Evolutionary conservation across 2,329 filamentous ascomycete species (phyloP), one percentile per base, ranked within the genome.

Genomic region (Ophiobolus disseminans): DNA sequence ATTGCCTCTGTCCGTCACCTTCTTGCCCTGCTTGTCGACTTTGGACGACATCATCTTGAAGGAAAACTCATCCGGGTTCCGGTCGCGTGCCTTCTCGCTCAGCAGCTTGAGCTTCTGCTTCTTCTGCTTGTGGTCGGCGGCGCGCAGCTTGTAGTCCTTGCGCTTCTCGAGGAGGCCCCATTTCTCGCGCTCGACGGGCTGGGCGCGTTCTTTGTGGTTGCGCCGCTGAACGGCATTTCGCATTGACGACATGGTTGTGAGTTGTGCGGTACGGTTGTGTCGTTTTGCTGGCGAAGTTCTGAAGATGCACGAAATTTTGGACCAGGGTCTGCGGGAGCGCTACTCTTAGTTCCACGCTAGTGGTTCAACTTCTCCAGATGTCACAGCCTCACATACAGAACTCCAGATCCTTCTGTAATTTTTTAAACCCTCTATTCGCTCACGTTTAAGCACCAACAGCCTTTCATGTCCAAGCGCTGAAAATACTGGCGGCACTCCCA

Each of bases 131-230:
- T 85, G 84, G 73, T 87, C 84, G 68, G 79, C 77, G 14, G 85
- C 85, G 43, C 85, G 83, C 48, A 86, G 81, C 51, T 82, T 81
- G 76, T 87, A 87, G 74, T 87, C 85, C 78, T 97, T 97, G 82
- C 94, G 89, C 78, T 99, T 97, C 75, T 97, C 94, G 53, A 97
- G 86, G 17, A 97, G 83, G 57, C 94, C 94, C 76, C 91, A 91
- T 78, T 90, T 90, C 58, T 87, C 80, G 43, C 94, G 90, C 70
- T 92, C 89, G 56, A 85, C 75, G 31, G 92, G 89, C 74, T 97
- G 94, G 26, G 90, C 89, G 64, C 94, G 88, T 81, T 97, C 94
- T 63, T 87, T 85, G 76, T 97, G 93, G 61, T 91, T 88, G 68
- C 91, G 90, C 75, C 90, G 85, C 63, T 91, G 85, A 53, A 74